Evolutionary conservation across 176 grass and related monocot genomes (phyloP).

Genomic region (Urochloa ruziziensis): DNA sequence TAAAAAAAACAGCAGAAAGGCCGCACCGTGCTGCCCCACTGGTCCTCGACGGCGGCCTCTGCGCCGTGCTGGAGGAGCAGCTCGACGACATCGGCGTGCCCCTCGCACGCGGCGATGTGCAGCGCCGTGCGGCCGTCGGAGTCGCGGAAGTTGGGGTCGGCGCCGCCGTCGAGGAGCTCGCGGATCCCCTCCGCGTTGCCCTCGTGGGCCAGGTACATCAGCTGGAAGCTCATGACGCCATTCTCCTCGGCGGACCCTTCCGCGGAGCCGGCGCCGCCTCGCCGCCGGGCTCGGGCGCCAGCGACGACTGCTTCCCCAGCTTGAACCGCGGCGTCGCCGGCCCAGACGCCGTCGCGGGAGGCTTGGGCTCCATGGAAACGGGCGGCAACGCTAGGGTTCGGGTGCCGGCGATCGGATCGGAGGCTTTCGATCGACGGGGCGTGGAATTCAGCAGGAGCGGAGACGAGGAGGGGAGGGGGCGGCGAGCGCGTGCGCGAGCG

Average conservation of each 20-base stretch:
- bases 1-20: not conserved
- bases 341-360: not conserved
- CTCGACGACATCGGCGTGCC: conserved; percentile 53
- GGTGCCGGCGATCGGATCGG: conserved; percentile 25
- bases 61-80: conserved; percentile 66
- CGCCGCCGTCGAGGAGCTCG: conserved; percentile 63
- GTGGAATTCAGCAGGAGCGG: conserved; percentile 23
- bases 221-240: conserved; percentile 49
- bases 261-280: not conserved
- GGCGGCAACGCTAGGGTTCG: not conserved
- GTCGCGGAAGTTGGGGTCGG: conserved; percentile 81
- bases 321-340: conserved; percentile 42
- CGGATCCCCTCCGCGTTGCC: conserved; percentile 66
- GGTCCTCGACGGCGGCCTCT: conserved; percentile 64
- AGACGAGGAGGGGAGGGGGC: not conserved
- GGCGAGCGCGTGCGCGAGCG: not conserved
- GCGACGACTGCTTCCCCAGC: conserved; percentile 84
- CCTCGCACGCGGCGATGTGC: conserved; percentile 92
- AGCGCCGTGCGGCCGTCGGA: conserved; percentile 83
- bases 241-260: conserved; percentile 5
- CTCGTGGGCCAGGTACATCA: conserved; percentile 92
- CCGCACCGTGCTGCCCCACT: conserved; percentile 84
- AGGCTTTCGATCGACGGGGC: not conserved
- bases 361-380: conserved; percentile 46
- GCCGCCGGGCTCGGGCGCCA: conserved; percentile 51